Base-by-base conservation (phyloP, 805 yeast genomes). In the Suhomyces sp. region DNA sequence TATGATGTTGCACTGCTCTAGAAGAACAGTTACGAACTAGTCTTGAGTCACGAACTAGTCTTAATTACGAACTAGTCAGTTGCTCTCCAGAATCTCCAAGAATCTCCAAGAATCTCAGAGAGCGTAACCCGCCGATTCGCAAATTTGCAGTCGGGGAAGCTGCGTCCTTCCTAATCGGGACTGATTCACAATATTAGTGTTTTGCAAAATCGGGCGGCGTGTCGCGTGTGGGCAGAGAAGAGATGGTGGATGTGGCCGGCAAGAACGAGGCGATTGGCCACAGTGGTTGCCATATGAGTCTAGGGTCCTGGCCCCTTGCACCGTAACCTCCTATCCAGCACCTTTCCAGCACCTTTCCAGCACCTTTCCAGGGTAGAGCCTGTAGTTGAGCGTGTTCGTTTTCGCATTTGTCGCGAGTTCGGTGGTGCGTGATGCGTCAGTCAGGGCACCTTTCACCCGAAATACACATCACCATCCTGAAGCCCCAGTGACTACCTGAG, bases 131-230 rank as follows among this genome's bases (percentile, higher is more conserved):
- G 22, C 19, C 8, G 41, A n/a, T 38, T 17, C 24, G 24, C 42
- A 17, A 13, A 19, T 38, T 38, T 36, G 41, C 41, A 36, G 15
- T 38, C 42, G 22, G 24, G 24, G 24, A 19, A 15, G 42, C 42
- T 17, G 46, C 29, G 31, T 8, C 45, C 23, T 19, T 46, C 49
- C 49, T 24, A 33, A 46, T 46, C 22, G 26, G 49, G 49, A 13
- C n/a, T 24, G 49, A 46, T 46, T 46, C 49, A 46, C 15, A 46
- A 46, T 35, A 46, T 46, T 33, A 33, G 26, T 22, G 19, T 31
- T 46, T 46, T 35, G 27, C 31, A 24, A 23, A 23, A 42, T 42
- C 7, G 46, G 31, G 17, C 27, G 31, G 42, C 42, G 23, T 5
- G 42, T 19, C 42, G 42, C 24, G 24, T 17, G 42, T 10, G 22